phyloP scores from a whole-genome alignment of 192 early-diverging fungal species.

The Linnemannia zychae region DNA sequence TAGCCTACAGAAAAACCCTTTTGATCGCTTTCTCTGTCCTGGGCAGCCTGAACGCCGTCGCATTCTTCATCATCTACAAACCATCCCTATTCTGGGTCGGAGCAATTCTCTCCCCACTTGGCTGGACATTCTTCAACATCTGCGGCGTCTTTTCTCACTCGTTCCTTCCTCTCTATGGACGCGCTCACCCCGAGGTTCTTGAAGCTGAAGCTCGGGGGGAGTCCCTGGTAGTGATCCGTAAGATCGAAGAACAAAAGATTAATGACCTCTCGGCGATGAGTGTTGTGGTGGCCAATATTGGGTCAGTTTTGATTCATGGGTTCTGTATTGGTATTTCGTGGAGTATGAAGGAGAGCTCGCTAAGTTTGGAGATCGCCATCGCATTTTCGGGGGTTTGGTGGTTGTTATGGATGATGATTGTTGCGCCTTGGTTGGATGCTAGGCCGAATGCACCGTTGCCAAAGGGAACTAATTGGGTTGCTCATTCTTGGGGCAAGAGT shows the following conservation, averaged over 20 bases:
- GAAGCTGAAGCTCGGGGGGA: slow-evolving; percentile 16
- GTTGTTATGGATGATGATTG: slow-evolving; percentile 52
- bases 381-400: slow-evolving; percentile 64
- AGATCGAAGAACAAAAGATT: slow-evolving; percentile 35
- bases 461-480: slow-evolving; percentile 56
- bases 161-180: slow-evolving; percentile 57
- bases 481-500: slow-evolving; percentile 56
- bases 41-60: slow-evolving; percentile 35
- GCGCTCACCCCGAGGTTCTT: slow-evolving; percentile 51
- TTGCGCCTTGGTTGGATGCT: slow-evolving; percentile 44
- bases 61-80: slow-evolving; percentile 27
- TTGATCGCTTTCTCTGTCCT: slow-evolving; percentile 43
- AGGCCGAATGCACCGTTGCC: slow-evolving; percentile 60
- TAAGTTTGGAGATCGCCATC: slow-evolving; percentile 52
- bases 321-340: slow-evolving; percentile 40
- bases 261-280: slow-evolving; percentile 52
- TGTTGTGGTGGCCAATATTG: slow-evolving; percentile 5
- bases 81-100: slow-evolving; percentile 39
- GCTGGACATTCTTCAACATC: slow-evolving; percentile 47
- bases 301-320: slow-evolving; percentile 22
- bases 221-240: background rate
- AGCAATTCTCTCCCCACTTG: slow-evolving; percentile 43
- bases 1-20: slow-evolving; percentile 49
- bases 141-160: slow-evolving; percentile 58
- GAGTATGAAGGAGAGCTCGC: slow-evolving; percentile 9